These are phyloP conservation scores for Testicularia cyperi DNA, from an alignment of 1,284 basidiomycete species.

Conservation along the genomic window DNA sequence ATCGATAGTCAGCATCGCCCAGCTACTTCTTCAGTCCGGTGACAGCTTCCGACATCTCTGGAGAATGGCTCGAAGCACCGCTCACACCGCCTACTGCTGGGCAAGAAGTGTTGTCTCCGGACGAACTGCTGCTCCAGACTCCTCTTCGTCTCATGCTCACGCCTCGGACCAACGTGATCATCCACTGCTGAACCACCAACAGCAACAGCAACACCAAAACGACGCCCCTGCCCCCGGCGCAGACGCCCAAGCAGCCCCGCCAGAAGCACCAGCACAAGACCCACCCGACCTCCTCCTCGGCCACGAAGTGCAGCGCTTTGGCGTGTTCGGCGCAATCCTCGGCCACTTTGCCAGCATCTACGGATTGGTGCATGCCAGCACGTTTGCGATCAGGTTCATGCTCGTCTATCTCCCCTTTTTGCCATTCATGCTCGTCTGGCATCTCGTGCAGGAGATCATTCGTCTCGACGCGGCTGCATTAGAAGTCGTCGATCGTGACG, in stretches of 20 bases:
- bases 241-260: neutral
- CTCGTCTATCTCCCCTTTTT: constrained; percentile 31
- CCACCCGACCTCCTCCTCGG: neutral
- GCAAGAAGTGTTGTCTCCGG: neutral
- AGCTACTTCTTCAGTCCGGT: constrained; percentile 16
- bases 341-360: constrained; percentile 29
- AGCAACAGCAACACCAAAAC: too few relatives aligned
- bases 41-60: constrained; percentile 13
- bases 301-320: constrained; percentile 1
- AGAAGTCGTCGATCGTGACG: constrained; percentile 26
- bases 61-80: neutral
- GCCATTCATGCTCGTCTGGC: constrained; percentile 24
- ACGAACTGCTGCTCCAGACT: neutral
- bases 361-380: constrained; percentile 24
- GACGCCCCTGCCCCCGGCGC: neutral
- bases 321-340: constrained; percentile 28
- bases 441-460: constrained; percentile 16
- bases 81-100: neutral
- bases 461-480: constrained; percentile 28
- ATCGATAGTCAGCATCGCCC: constrained; percentile 18
- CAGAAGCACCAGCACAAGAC: neutral
- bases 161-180: neutral
- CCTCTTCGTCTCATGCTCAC: neutral
- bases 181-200: too few relatives aligned
- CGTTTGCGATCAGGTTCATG: constrained; percentile 22